phyloP scores from a whole-genome alignment of 83 land plant genomes.

The Larix sibirica region DNA sequence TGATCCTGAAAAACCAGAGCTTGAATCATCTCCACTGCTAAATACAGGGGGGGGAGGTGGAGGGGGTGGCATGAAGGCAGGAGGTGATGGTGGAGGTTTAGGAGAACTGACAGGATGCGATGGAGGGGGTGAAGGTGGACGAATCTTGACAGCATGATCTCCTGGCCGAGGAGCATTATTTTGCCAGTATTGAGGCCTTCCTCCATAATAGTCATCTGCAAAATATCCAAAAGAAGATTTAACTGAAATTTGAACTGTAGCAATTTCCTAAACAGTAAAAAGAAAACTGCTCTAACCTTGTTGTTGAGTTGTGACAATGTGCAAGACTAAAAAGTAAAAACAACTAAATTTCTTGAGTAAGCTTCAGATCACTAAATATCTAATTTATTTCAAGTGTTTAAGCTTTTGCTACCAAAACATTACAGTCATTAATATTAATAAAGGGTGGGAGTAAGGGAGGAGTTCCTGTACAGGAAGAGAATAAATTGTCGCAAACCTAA shows the following conservation, averaged over 20 bases:
- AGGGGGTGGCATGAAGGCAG: background rate
- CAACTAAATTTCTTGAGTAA: background rate
- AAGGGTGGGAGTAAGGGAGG: background rate
- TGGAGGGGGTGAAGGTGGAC: conserved; percentile 1
- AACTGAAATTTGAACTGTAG: background rate
- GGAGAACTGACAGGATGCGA: background rate
- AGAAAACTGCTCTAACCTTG: background rate
- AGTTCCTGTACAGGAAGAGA: background rate
- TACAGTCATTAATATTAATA: background rate
- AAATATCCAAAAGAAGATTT: background rate
- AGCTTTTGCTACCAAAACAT: background rate
- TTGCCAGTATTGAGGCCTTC: conserved; percentile 14
- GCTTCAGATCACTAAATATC: background rate
- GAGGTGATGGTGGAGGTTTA: background rate
- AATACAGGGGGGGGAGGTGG: conserved; percentile 15
- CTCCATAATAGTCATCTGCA: conserved; percentile 10
- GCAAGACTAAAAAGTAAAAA: background rate
- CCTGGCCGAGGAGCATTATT: conserved; percentile 10
- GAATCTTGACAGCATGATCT: conserved; percentile 3
- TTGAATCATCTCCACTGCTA: conserved; percentile 15
- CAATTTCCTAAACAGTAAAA: background rate
- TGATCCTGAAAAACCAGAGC: conserved; percentile 14
- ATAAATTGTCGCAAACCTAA: background rate
- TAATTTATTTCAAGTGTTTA: background rate
- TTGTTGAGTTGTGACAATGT: background rate